Evolutionary conservation across 768 basidiomycete species (phyloP).

Genomic region (Termitomyces bulborhizus): DNA sequence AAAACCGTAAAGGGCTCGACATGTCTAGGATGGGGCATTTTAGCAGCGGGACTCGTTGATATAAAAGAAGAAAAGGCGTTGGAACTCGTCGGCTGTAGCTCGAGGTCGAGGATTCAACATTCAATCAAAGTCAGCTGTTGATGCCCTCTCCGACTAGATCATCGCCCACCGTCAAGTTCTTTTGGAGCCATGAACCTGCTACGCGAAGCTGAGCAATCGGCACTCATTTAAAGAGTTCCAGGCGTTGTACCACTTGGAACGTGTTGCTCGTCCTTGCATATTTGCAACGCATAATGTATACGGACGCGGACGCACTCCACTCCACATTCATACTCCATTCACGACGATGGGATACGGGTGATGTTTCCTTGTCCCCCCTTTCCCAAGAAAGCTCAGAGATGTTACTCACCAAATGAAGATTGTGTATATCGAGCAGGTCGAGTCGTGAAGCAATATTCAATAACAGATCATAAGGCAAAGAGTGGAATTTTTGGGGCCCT

Average conservation of each 20-base stretch:
- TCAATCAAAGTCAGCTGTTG: background rate
- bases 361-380: background rate
- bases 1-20: conserved; percentile 53
- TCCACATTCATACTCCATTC: background rate
- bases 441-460: conserved; percentile 63
- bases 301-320: no score
- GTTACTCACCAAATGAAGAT: conserved; percentile 52
- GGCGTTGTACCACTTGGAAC: background rate
- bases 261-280: background rate
- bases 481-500: conserved; percentile 20
- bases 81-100: background rate
- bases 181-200: background rate
- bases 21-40: conserved; percentile 39
- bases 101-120: background rate
- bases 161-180: background rate
- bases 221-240: no score
- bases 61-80: background rate
- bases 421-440: conserved; percentile 52
- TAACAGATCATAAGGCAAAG: conserved; percentile 64
- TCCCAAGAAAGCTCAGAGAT: background rate
- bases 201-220: background rate
- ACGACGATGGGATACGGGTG: background rate
- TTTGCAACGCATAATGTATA: background rate
- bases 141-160: background rate
- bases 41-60: background rate